These are phyloP conservation scores for Cutaneotrichosporon sp. DNA, from an alignment of 1,284 basidiomycete genomes.

Conservation along the genomic window DNA sequence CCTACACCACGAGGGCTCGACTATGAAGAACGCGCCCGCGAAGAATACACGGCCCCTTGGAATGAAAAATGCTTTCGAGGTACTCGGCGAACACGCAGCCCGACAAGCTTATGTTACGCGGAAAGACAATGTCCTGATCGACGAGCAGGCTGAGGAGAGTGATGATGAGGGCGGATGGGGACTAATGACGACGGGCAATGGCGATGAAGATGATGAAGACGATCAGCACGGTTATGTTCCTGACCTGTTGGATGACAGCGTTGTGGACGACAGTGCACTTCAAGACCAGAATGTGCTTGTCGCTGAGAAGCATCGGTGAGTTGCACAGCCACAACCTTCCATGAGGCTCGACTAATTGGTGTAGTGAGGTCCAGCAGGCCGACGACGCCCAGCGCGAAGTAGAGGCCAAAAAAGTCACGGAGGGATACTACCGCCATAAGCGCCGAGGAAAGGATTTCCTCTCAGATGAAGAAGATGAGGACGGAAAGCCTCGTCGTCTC, in stretches of 20 bases:
- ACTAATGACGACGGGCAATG: conserved; percentile 19
- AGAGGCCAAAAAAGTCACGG: conserved; percentile 35
- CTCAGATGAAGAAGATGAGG: conserved; percentile 30
- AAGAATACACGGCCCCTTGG: background rate
- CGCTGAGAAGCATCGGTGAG: conserved; percentile 34
- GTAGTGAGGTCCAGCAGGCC: conserved; percentile 28
- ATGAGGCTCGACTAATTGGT: too few species aligned
- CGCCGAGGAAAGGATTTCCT: conserved; percentile 33
- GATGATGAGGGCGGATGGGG: conserved; percentile 42
- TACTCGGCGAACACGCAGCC: conserved; percentile 1
- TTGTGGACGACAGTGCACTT: conserved; percentile 27
- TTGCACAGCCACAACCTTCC: background rate
- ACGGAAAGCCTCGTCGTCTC: conserved; percentile 14
- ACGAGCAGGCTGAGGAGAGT: conserved; percentile 50
- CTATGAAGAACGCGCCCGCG: background rate
- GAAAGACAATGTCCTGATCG: conserved; percentile 19
- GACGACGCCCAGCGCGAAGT: conserved; percentile 37
- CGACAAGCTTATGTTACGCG: background rate
- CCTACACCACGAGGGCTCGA: background rate
- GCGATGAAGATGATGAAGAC: conserved; percentile 30
- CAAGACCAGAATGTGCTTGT: conserved; percentile 25
- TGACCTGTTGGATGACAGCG: conserved; percentile 37
- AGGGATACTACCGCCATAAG: conserved; percentile 32
- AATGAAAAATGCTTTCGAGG: conserved; percentile 11
- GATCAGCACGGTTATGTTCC: conserved; percentile 27